Conservation (phyloP, 2,329 filamentous ascomycete genomes). For the Colletotrichum truncatum region DNA sequence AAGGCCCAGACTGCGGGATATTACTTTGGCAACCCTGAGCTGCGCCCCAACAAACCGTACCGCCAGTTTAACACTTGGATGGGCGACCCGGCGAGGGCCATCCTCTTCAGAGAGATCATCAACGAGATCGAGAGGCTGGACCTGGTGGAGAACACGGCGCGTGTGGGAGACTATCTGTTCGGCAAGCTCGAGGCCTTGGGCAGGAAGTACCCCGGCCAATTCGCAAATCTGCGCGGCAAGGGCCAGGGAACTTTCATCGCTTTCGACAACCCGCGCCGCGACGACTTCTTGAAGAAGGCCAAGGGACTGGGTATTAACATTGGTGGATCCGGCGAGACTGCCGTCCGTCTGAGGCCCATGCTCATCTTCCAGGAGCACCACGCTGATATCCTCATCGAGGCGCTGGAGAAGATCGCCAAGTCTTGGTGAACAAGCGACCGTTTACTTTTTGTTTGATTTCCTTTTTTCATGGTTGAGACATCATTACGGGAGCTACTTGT, state of each 20-base stretch:
- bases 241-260: slow-evolving; percentile 92
- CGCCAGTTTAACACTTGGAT: slow-evolving; percentile 99
- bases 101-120: slow-evolving; percentile 88
- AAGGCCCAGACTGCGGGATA: slow-evolving; percentile 95
- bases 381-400: slow-evolving; percentile 84
- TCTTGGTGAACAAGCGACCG: slow-evolving; percentile 35
- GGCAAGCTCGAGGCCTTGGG: slow-evolving; percentile 73
- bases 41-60: slow-evolving; percentile 92
- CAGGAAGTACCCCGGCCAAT: slow-evolving; percentile 76
- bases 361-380: slow-evolving; percentile 92
- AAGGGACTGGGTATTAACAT: slow-evolving; percentile 88
- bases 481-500: background rate
- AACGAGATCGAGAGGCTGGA: slow-evolving; percentile 80
- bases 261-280: slow-evolving; percentile 84
- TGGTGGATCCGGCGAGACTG: slow-evolving; percentile 79
- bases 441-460: background rate
- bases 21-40: slow-evolving; percentile 83
- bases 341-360: slow-evolving; percentile 88
- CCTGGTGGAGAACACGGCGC: slow-evolving; percentile 82
- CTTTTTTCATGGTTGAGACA: background rate
- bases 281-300: slow-evolving; percentile 80
- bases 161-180: slow-evolving; percentile 82
- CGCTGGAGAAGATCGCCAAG: slow-evolving; percentile 77
- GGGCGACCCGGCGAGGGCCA: slow-evolving; percentile 85
- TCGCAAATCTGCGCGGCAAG: slow-evolving; percentile 87